These are phyloP conservation scores for Leccinum pellstonianum DNA, from an alignment of 768 basidiomycete genomes.

Conservation along the genomic window DNA sequence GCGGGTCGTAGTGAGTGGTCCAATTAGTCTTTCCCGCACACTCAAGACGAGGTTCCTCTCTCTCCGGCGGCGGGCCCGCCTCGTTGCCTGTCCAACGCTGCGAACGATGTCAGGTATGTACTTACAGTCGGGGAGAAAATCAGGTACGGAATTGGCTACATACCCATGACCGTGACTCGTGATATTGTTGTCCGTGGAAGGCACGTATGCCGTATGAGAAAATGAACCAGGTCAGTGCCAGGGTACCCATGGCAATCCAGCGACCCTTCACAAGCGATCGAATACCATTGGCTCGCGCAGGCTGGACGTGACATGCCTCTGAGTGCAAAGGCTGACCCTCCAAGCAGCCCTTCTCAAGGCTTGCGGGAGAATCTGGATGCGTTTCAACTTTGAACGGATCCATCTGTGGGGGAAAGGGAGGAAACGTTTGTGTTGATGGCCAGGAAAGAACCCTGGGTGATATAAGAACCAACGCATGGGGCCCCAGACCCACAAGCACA, in stretches of 20 bases:
- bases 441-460: neutral
- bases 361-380: slow-evolving; percentile 4
- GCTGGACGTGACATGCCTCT: neutral
- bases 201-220: slow-evolving; percentile 7
- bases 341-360: slow-evolving; percentile 22
- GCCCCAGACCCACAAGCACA: neutral
- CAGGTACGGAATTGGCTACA: neutral
- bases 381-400: slow-evolving; percentile 7
- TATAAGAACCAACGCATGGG: neutral
- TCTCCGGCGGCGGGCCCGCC: slow-evolving; percentile 1
- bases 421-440: neutral
- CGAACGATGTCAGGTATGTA: neutral
- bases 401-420: slow-evolving; percentile 12
- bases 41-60: neutral
- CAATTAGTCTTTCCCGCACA: slow-evolving; percentile 23
- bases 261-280: slow-evolving; percentile 12
- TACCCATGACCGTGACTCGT: slow-evolving; percentile 11
- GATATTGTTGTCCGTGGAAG: neutral
- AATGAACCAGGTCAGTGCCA: slow-evolving; percentile 14
- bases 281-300: neutral
- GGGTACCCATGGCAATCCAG: slow-evolving; percentile 5
- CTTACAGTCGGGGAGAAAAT: neutral
- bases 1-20: slow-evolving; percentile 25
- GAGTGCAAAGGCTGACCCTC: slow-evolving; percentile 2
- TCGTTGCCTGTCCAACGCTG: slow-evolving; percentile 9